Evolutionary conservation across 441 rosid species (phyloP).

Genomic region (Erysimum cheiri): DNA sequence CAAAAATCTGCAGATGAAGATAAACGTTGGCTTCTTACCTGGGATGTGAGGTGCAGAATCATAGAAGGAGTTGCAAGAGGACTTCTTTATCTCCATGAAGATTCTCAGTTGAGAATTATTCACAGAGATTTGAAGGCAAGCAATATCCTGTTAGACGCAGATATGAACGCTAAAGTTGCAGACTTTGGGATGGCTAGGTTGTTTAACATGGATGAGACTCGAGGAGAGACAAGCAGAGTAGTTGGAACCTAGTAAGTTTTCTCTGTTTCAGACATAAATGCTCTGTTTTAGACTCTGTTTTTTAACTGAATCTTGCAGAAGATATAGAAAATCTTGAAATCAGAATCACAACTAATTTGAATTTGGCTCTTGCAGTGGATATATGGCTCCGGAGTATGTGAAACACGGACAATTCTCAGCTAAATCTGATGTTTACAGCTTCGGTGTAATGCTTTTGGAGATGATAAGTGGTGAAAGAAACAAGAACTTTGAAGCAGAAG

Average conservation of each 20-base stretch:
- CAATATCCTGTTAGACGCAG: slow-evolving; percentile 44
- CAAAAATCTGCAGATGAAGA: slow-evolving; percentile 20
- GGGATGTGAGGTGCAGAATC: slow-evolving; percentile 40
- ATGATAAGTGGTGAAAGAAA: slow-evolving; percentile 25
- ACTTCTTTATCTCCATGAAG: slow-evolving; percentile 46
- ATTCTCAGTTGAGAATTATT: slow-evolving; percentile 39
- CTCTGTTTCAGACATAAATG: not conserved
- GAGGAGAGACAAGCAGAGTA: slow-evolving; percentile 47
- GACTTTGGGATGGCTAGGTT: slow-evolving; percentile 48
- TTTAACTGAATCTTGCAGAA: not conserved
- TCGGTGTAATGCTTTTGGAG: slow-evolving; percentile 27
- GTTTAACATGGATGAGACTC: slow-evolving; percentile 46
- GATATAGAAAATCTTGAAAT: not conserved
- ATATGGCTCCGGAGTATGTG: slow-evolving; percentile 32
- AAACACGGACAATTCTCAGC: slow-evolving; percentile 26
- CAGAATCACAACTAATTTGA: not conserved
- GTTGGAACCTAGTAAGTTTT: slow-evolving; percentile 42
- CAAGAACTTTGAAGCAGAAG: slow-evolving; percentile 24
- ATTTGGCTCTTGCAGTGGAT: slow-evolving; percentile 16
- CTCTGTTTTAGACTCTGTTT: not conserved
- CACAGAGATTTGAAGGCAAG: slow-evolving; percentile 44
- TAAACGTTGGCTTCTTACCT: slow-evolving; percentile 35
- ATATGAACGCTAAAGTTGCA: slow-evolving; percentile 47
- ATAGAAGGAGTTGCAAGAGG: slow-evolving; percentile 42
- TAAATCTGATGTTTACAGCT: slow-evolving; percentile 27